Conservation (phyloP, 2,329 filamentous ascomycete species). For the Neonectria coccinea region DNA sequence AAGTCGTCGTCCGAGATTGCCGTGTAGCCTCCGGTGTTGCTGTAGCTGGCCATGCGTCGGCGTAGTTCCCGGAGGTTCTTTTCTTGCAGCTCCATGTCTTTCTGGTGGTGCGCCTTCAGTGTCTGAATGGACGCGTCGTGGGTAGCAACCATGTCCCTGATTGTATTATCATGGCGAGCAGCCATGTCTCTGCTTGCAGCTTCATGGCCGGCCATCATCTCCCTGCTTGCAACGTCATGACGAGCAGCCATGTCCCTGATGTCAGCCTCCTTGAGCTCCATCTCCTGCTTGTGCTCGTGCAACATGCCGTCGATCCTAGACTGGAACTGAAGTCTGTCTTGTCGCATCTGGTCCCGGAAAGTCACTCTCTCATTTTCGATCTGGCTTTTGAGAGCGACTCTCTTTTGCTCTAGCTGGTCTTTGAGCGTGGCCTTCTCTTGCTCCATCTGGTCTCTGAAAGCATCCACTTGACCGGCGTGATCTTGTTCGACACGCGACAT, state of each 20-base stretch:
- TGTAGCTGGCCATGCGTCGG: constrained; percentile 29
- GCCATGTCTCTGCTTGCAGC: background rate
- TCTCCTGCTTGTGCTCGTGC: background rate
- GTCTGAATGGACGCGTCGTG: background rate
- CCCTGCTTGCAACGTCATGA: too few relatives aligned
- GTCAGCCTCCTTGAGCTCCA: background rate
- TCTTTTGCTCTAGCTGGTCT: background rate
- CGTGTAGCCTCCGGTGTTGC: constrained; percentile 7
- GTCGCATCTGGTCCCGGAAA: background rate
- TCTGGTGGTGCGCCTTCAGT: background rate
- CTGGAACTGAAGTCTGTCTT: background rate
- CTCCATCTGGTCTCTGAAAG: background rate
- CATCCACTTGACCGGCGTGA: background rate
- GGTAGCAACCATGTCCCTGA: background rate
- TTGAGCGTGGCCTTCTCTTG: background rate
- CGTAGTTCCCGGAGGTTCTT: constrained; percentile 6
- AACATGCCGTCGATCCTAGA: background rate
- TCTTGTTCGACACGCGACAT: background rate
- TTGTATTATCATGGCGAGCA: background rate
- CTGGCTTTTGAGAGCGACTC: background rate
- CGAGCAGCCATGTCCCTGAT: background rate
- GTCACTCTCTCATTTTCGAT: background rate
- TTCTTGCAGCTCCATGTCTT: background rate
- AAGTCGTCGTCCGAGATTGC: constrained; percentile 25
- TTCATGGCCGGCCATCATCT: background rate